A percentile compares a stretch with the other conserved stretches of the same genome.
phyloP scores from a whole-genome alignment of 2,329 filamentous ascomycete species.

The Orbilia oligospora region DNA sequence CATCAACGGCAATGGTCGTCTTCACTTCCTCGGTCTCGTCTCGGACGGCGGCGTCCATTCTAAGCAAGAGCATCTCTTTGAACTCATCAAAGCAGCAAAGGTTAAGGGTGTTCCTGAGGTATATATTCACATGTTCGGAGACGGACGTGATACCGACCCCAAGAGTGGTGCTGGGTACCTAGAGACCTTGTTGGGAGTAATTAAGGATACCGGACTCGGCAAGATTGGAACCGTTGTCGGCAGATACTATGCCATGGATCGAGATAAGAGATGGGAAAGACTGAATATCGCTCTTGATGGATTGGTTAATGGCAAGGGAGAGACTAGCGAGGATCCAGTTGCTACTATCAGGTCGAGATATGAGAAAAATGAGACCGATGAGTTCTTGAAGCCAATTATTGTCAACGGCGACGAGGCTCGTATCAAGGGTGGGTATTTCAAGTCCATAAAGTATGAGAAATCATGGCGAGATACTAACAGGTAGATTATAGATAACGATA shows the following conservation, averaged over 20 bases:
- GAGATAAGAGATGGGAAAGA: slow-evolving; percentile 98
- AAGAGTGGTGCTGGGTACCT: slow-evolving; percentile 92
- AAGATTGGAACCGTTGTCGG: slow-evolving; percentile 94
- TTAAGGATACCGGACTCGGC: slow-evolving; percentile 86
- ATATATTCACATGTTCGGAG: slow-evolving; percentile 99
- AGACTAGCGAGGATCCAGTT: slow-evolving; percentile 85
- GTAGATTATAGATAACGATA: slow-evolving; percentile 80
- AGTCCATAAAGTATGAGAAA: not conserved
- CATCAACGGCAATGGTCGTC: slow-evolving; percentile 88
- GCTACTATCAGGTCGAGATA: slow-evolving; percentile 90
- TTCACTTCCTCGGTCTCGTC: slow-evolving; percentile 92
- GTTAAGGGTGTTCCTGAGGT: slow-evolving; percentile 88
- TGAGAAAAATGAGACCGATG: slow-evolving; percentile 88
- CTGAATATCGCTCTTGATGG: slow-evolving; percentile 91
- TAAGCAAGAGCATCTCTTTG: slow-evolving; percentile 93
- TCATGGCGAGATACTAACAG: not conserved
- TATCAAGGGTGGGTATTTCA: slow-evolving; percentile 81
- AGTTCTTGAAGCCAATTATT: slow-evolving; percentile 98
- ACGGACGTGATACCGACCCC: slow-evolving; percentile 97
- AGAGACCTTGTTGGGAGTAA: slow-evolving; percentile 84
- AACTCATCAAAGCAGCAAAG: slow-evolving; percentile 90
- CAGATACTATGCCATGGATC: slow-evolving; percentile 96
- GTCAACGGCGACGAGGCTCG: slow-evolving; percentile 87
- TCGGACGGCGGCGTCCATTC: slow-evolving; percentile 97
- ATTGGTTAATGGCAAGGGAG: slow-evolving; percentile 86